Evolutionary conservation across 495 filamentous ascomycete genomes (phyloP).

Genomic region (Hypoxylon lienhwacheense): DNA sequence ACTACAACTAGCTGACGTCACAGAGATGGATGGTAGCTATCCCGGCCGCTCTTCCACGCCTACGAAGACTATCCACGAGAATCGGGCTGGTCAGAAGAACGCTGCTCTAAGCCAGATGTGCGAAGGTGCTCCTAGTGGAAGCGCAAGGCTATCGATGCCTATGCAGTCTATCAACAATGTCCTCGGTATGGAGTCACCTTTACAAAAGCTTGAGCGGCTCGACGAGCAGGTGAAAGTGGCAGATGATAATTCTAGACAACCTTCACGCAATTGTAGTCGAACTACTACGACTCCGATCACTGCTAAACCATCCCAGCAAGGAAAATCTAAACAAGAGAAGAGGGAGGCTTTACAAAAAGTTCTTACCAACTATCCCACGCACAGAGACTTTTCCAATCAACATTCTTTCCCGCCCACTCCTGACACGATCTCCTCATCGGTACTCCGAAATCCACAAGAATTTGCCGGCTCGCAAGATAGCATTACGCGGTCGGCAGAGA

Average conservation of each 20-base stretch:
- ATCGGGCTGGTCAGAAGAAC: not conserved
- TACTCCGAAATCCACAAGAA: conserved; percentile 42
- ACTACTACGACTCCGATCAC: conserved; percentile 26
- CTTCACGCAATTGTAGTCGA: conserved; percentile 30
- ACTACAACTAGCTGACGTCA: conserved; percentile 28
- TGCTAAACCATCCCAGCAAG: conserved; percentile 23
- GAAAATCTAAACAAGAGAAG: conserved; percentile 45
- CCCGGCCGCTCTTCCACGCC: conserved; percentile 18
- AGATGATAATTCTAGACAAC: conserved; percentile 30
- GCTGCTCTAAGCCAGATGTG: conserved; percentile 1
- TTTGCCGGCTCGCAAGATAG: conserved; percentile 36
- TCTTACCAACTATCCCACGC: conserved; percentile 40
- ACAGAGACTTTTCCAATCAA: conserved; percentile 33
- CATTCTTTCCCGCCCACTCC: conserved; percentile 55
- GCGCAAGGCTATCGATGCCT: conserved; percentile 31
- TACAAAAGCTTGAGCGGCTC: conserved; percentile 47
- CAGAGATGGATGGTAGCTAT: conserved; percentile 37
- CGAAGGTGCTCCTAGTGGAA: conserved; percentile 7
- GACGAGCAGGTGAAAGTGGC: conserved; percentile 23
- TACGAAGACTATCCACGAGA: conserved; percentile 13
- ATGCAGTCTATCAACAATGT: conserved; percentile 48
- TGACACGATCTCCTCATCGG: conserved; percentile 57
- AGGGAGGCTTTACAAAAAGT: conserved; percentile 46
- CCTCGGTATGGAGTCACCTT: conserved; percentile 44
- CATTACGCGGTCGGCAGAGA: conserved; percentile 16